Conservation (phyloP, 129 eudicot genomes). For the Deinandra increscens region DNA sequence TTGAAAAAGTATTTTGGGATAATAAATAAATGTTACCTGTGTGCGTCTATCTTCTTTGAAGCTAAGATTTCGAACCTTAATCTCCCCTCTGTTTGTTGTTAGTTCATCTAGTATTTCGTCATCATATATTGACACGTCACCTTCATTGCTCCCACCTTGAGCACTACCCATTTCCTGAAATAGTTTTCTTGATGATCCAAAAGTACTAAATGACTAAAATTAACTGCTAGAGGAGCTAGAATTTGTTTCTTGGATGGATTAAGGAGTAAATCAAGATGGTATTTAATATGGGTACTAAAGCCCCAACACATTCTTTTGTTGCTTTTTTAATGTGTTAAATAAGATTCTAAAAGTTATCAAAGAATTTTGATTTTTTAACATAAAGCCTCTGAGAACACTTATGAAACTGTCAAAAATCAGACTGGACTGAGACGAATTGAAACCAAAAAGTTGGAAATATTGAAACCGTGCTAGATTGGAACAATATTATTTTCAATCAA, state of each 20-base stretch:
- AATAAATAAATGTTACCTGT: slow-evolving; percentile 17
- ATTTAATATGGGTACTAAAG: neutral
- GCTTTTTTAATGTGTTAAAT: neutral
- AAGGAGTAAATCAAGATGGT: too few species aligned
- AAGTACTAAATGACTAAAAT: neutral
- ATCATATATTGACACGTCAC: slow-evolving; percentile 38
- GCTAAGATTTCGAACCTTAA: slow-evolving; percentile 52
- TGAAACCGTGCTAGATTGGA: too few species aligned
- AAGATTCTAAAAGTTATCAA: neutral
- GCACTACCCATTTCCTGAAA: slow-evolving; percentile 38
- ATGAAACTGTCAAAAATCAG: too few species aligned
- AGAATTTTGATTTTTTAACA: too few species aligned
- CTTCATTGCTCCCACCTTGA: slow-evolving; percentile 22
- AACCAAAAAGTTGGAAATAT: too few species aligned
- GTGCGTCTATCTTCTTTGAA: slow-evolving; percentile 41
- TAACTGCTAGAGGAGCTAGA: too few species aligned
- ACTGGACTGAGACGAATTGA: too few species aligned
- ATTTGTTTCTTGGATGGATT: neutral
- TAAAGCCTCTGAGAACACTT: too few species aligned
- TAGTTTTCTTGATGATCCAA: neutral
- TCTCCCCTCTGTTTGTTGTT: slow-evolving; percentile 62
- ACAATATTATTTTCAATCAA: too few species aligned
- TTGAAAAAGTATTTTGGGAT: neutral
- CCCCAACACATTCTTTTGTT: neutral
- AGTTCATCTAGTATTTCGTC: slow-evolving; percentile 60